Evolutionary conservation across 106 monocot species (phyloP), one percentile per base, ranked within the genome.

Genomic region (Allium cepa): DNA sequence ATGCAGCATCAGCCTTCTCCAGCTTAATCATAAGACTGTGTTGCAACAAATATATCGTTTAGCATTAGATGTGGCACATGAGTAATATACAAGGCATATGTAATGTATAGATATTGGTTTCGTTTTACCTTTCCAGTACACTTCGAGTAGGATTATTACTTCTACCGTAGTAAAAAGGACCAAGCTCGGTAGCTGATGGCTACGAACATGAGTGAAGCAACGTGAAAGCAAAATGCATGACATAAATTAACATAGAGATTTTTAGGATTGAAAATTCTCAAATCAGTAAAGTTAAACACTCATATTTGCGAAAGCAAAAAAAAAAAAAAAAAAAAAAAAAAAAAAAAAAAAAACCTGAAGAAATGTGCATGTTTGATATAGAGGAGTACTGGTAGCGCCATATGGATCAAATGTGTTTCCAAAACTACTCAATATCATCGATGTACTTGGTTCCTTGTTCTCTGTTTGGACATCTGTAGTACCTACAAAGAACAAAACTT

Each of bases 321-420:
- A n/a, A n/a, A n/a, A n/a, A n/a, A n/a, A n/a, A n/a, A n/a, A n/a
- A n/a, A n/a, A n/a, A n/a, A n/a, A n/a, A n/a, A n/a, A n/a, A n/a
- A 36, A 2, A 4, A 36, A 4, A 36, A 36, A 36, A 36, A 2
- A 36, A 1, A 99, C 99, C 93, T 99, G 92, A 72, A 77, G 82
- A 67, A 99, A 99, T 52, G 99, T 99, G 75, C 92, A 82, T 11
- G 99, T 93, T 69, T 99, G 99, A 79, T 99, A 99, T 51, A 99
- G 60, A 1, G 99, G 99, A 46, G 89, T 93, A 63, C 99, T 93
- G 36, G 90, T 53, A 67, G 99, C 92, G 57, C 75, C 87, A 64
- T 90, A 99, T 0, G 84, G 85, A 74, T 99, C 92, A 65, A 93
- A 99, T 9, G 87, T 82, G 68, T 93, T 92, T 9, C 51, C 85